phyloP scores from a whole-genome alignment of 164 flowering plant genomes.

The Stephania yunnanensis region DNA sequence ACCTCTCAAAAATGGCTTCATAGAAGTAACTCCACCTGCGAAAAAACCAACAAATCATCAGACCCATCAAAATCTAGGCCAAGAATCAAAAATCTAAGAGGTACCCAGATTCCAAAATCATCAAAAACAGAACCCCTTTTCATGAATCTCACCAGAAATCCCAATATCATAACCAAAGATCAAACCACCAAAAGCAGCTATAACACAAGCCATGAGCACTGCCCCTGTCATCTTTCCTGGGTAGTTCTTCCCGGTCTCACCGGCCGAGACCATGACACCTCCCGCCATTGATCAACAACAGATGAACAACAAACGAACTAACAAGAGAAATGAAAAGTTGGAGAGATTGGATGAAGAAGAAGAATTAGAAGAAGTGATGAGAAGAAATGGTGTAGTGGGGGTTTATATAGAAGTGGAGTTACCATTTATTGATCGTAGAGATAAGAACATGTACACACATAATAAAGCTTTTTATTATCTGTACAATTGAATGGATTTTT shows the following conservation, averaged over 20 bases:
- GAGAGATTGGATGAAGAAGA: too few relatives aligned
- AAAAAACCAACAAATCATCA: not conserved
- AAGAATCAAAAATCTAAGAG: not conserved
- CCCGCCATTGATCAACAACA: slow-evolving; percentile 13
- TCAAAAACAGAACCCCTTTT: not conserved
- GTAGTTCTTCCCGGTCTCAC: slow-evolving; percentile 9
- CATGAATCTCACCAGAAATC: slow-evolving; percentile 12
- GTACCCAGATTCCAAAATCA: not conserved
- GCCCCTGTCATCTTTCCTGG: slow-evolving; percentile 13
- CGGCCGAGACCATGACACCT: not conserved
- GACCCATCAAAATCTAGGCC: not conserved
- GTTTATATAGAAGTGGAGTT: not conserved
- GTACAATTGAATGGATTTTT: not conserved
- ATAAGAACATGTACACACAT: not conserved
- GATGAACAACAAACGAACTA: not conserved
- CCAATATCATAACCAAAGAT: slow-evolving; percentile 20
- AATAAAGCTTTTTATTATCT: not conserved
- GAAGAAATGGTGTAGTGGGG: not conserved
- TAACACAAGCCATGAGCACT: slow-evolving; percentile 4
- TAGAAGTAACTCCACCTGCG: slow-evolving; percentile 18
- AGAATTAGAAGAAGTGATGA: not conserved
- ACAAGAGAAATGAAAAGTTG: not conserved
- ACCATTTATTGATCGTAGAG: not conserved
- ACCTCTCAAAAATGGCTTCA: slow-evolving; percentile 16
- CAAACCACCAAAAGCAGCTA: slow-evolving; percentile 18